phyloP scores from a whole-genome alignment of 441 rosid genomes.

The Omphalea diandra region DNA sequence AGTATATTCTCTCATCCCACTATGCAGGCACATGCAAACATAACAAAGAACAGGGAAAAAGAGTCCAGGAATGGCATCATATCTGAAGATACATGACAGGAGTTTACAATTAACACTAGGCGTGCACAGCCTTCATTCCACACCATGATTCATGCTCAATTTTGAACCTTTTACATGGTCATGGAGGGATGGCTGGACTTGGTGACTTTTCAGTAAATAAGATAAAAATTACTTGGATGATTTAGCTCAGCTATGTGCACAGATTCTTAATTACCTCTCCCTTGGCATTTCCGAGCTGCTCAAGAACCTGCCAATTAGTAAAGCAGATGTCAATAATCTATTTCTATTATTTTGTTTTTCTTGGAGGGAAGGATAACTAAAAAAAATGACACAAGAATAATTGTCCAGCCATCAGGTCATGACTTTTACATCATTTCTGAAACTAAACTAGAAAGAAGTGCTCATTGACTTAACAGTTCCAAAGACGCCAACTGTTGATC shows the following conservation, averaged over 20 bases:
- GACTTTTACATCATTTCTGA: slow-evolving; percentile 5
- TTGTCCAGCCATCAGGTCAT: background rate
- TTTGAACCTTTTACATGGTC: background rate
- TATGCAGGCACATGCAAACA: background rate
- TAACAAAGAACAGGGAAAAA: background rate
- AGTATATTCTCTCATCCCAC: background rate
- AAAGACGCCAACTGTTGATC: slow-evolving; percentile 59
- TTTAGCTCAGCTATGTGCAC: background rate
- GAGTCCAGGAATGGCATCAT: background rate
- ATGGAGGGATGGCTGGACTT: slow-evolving; percentile 1
- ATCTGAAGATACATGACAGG: background rate
- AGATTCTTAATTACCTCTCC: slow-evolving; percentile 45
- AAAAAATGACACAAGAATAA: background rate
- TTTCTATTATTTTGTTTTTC: background rate
- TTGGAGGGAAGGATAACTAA: background rate
- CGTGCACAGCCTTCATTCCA: background rate
- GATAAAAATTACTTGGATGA: background rate
- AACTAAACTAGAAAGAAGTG: background rate
- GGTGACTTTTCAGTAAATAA: background rate
- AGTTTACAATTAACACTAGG: background rate
- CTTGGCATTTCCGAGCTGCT: slow-evolving; percentile 26
- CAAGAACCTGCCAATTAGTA: slow-evolving; percentile 35
- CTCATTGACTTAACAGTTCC: slow-evolving; percentile 58
- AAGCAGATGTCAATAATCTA: slow-evolving; percentile 24
- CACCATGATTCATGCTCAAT: background rate